Percentiles rank a stretch among this genome's conserved stretches.
Conservation (phyloP, 352 stramenopile genomes). For the Phytophthora pistaciae region DNA sequence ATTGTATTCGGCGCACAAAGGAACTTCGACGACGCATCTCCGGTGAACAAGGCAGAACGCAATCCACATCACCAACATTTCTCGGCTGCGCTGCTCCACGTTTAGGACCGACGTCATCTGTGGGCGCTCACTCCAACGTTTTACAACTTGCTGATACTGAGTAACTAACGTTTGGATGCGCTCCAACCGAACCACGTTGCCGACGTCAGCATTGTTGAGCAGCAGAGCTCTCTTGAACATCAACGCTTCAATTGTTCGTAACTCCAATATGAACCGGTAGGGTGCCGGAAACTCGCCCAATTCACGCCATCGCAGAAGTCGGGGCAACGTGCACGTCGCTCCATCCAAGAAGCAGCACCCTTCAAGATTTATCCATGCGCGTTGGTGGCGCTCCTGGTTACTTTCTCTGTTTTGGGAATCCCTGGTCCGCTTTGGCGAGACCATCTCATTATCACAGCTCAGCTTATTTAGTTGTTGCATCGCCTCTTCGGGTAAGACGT, state of each 20-base stretch:
- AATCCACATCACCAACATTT: conserved; percentile 54
- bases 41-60: conserved; percentile 56
- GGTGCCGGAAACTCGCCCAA: conserved; percentile 5
- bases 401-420: conserved; percentile 18
- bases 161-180: conserved; percentile 21
- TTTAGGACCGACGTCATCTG: conserved; percentile 23
- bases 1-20: conserved; percentile 40
- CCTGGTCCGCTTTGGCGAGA: conserved; percentile 3
- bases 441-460: conserved; percentile 7
- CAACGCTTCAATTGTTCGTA: conserved; percentile 45
- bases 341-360: conserved; percentile 27
- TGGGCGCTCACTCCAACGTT: conserved; percentile 20
- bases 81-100: conserved; percentile 50
- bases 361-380: conserved; percentile 27
- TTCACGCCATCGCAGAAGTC: conserved; percentile 28
- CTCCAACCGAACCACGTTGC: conserved; percentile 14
- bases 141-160: conserved; percentile 21
- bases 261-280: conserved; percentile 23
- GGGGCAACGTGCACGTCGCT: conserved; percentile 14
- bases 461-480: conserved; percentile 17
- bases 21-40: conserved; percentile 11
- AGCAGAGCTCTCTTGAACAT: conserved; percentile 30
- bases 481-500: conserved; percentile 3
- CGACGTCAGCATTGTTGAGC: background rate
- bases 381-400: conserved; percentile 17